Percentiles rank a stretch among this genome's conserved stretches.
Conservation (phyloP, 2,329 filamentous ascomycete species). For the Sarocladiaceae sp. region DNA sequence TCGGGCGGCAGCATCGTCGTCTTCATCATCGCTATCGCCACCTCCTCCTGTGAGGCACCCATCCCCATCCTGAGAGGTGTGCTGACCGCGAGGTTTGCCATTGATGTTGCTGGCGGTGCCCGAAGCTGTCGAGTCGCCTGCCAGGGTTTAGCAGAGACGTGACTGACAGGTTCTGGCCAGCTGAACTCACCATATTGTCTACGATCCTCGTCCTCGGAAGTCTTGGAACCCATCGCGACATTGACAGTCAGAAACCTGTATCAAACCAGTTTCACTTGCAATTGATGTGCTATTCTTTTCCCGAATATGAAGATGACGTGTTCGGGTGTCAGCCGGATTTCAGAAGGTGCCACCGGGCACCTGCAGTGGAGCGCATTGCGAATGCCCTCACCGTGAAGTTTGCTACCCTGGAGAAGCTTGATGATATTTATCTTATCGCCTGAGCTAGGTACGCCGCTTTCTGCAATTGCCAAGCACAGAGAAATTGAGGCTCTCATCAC, state of each 20-base stretch:
- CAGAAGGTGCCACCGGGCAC: no score
- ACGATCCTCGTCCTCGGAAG: conserved; percentile 26
- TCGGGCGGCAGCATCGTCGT: conserved; percentile 1
- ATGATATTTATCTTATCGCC: no score
- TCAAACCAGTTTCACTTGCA: background rate
- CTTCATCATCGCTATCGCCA: conserved; percentile 19
- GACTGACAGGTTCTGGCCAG: conserved; percentile 12
- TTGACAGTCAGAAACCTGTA: background rate
- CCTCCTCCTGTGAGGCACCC: conserved; percentile 28
- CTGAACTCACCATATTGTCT: conserved; percentile 21
- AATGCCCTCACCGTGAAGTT: background rate
- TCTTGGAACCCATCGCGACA: conserved; percentile 8
- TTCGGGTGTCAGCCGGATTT: no score
- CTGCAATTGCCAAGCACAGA: no score
- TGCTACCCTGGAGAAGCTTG: conserved; percentile 1
- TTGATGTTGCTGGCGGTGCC: conserved; percentile 20
- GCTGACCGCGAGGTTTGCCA: conserved; percentile 34
- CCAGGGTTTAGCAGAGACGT: background rate
- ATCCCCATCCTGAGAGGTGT: conserved; percentile 36
- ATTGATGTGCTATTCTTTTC: no score
- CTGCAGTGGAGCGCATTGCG: background rate
- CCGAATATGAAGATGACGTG: no score
- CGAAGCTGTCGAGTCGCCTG: conserved; percentile 15
- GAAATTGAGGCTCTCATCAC: no score
- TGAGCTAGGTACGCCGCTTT: no score